Evolutionary conservation across 345 rosid species (phyloP), one percentile per base, ranked within the genome.

Genomic region (Aquilaria yunnanensis): DNA sequence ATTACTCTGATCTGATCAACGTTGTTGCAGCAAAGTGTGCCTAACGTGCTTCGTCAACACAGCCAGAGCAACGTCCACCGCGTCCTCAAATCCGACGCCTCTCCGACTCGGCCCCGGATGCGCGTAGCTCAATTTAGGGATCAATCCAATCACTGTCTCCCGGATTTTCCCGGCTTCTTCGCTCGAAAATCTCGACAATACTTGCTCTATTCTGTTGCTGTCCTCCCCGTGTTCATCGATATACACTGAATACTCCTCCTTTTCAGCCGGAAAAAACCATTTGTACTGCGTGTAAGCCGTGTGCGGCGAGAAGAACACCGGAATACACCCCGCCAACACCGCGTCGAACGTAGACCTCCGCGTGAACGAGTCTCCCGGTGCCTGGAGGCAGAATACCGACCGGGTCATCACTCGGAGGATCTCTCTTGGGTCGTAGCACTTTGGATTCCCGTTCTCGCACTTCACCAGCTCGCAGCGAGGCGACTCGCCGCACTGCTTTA

Each of bases 301-400:
- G 83, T 85, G 90, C 32, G 60, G 71, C 32, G 87, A 85, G 56
- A 85, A 76, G 60, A 85, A 81, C 73, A 85, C 90, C 34, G 85
- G 90, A 13, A 82, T 77, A 49, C 90, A 85, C 4, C 87, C 90
- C 0, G 81, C 69, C 3, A 85, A 60, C 10, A 81, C 37, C 30
- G 86, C 55, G 68, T 85, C 90, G 56, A 85, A 81, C 8, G 78
- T 73, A 0, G 85, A 80, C 52, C 90, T 56, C 53, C 90, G 68
- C 3, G 90, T 84, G 71, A 75, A 79, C 7, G 86, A 81, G 67
- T 81, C 90, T 1, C 87, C 90, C 0, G 83, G 90, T 0, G 85
- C 83, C 31, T 85, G 90, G 45, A 85, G 16, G 60, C 90, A 85
- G 57, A 81, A 85, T 54, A 47, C 55, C 1, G 90, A 85, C 14